phyloP scores from a whole-genome alignment of 31 red algal genomes.

The Odonthalia washingtoniensis region DNA sequence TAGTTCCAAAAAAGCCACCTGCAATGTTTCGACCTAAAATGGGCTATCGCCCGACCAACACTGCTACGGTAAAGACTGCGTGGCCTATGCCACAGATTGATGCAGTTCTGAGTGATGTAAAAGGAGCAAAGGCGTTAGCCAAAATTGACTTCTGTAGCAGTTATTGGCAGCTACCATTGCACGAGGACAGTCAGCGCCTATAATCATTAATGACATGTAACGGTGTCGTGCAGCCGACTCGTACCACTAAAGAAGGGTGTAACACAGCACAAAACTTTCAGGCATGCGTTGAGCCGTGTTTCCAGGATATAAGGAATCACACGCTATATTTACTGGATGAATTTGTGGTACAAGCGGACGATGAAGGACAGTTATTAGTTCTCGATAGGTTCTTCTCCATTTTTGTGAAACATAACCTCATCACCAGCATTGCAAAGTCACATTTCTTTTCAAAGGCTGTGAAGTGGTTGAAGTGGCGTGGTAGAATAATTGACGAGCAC shows the following conservation, averaged over 20 bases:
- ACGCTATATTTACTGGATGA: constrained; percentile 45
- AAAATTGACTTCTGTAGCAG: neutral
- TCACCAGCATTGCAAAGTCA: constrained; percentile 35
- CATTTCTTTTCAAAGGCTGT: constrained; percentile 25
- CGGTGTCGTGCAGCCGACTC: neutral
- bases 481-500: constrained; percentile 31
- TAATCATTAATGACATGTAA: neutral
- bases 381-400: constrained; percentile 47
- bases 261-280: constrained; percentile 42
- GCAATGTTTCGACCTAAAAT: neutral
- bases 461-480: constrained; percentile 24
- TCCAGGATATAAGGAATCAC: neutral
- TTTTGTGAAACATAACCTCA: constrained; percentile 10
- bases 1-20: neutral
- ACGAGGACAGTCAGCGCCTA: neutral
- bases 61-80: neutral
- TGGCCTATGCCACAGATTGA: neutral
- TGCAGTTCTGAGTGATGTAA: neutral
- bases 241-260: neutral
- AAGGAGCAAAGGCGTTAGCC: neutral
- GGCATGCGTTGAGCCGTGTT: constrained; percentile 18
- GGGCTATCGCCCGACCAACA: neutral
- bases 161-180: constrained; percentile 53
- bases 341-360: constrained; percentile 28
- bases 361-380: constrained; percentile 5